Base-by-base conservation (phyloP, 768 basidiomycete genomes). In the Lactarius quietus region DNA sequence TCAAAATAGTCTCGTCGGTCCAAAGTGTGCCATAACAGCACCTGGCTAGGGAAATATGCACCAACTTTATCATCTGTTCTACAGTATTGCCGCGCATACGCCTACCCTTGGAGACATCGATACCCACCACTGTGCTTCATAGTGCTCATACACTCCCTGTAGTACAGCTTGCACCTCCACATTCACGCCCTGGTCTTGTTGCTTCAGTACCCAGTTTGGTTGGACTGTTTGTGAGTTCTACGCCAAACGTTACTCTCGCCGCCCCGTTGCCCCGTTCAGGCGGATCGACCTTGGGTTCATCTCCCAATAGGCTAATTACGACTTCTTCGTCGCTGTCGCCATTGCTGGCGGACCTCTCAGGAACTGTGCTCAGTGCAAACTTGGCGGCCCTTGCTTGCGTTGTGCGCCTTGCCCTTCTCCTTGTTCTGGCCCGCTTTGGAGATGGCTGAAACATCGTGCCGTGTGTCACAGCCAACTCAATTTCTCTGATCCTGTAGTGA, bases 391-490 rank as follows among this genome's bases (percentile, higher is more conserved):
- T 57, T 31, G 35, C 58, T 26, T 61, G 63, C 15, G 56, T 62
- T 53, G 41, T 60, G 15, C 59, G 59, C 65, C 45, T 73, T 61
- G 52, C 71, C 74, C 72, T 72, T 74, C 75, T 75, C 69, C 75
- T 73, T 17, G 70, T 38, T 58, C 73, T 82, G 23, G 74, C 64
- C 63, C 78, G 82, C 76, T 82, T 86, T 36, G 84, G 82, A 53
- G 81, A 81, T n/a, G 87, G 85, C 33, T 86, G 77, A 65, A 86
- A 88, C 57, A 81, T 78, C 68, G 76, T 81, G 65, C 81, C 77
- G 69, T 90, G 82, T 76, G 85, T 85, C 73, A 88, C 83, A 1
- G 89, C 82, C 86, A 85, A 89, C 74, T 91, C 89, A 72, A 92
- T 86, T 76, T 91, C 89, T 76, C 91, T 85, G 74, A 92, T 90